Conservation (phyloP, 202 grass and related monocot species). For the Saccharum hybrid region DNA sequence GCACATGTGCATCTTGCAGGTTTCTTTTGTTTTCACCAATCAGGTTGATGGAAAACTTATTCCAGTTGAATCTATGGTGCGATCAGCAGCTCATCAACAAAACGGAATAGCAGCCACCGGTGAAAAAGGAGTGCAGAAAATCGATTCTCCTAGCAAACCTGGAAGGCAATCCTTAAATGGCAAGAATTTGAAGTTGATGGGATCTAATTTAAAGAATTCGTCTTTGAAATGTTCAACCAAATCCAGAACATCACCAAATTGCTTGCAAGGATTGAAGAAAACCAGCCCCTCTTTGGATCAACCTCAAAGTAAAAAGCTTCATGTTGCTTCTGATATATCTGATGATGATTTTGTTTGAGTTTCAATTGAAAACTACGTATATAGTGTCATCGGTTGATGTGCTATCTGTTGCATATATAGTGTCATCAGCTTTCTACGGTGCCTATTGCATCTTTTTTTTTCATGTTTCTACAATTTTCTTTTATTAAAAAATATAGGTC, state of each 20-base stretch:
- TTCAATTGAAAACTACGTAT: slow-evolving; percentile 11
- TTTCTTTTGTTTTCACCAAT: slow-evolving; percentile 98
- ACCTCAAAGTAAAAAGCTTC: slow-evolving; percentile 62
- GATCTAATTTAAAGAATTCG: slow-evolving; percentile 53
- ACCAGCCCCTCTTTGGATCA: slow-evolving; percentile 48
- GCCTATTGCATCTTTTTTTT: too few species aligned
- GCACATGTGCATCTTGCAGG: slow-evolving; percentile 56
- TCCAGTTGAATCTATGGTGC: slow-evolving; percentile 76
- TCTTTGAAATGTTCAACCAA: slow-evolving; percentile 52
- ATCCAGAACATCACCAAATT: slow-evolving; percentile 51
- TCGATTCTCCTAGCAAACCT: slow-evolving; percentile 37
- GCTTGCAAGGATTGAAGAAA: slow-evolving; percentile 59
- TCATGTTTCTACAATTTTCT: neutral
- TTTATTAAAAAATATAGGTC: neutral
- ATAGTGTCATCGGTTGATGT: slow-evolving; percentile 40
- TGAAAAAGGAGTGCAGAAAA: slow-evolving; percentile 37
- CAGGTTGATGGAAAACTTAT: slow-evolving; percentile 96
- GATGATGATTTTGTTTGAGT: slow-evolving; percentile 93
- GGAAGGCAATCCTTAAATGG: slow-evolving; percentile 48
- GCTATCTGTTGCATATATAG: slow-evolving; percentile 39
- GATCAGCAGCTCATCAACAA: slow-evolving; percentile 50
- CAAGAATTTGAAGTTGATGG: slow-evolving; percentile 61
- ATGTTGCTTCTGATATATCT: slow-evolving; percentile 66
- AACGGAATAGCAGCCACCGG: slow-evolving; percentile 26
- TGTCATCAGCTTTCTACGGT: neutral